A percentile compares a stretch with the other conserved stretches of the same genome.
Conservation (phyloP, 805 yeast species). For the Wickerhamiella hasegawae region DNA sequence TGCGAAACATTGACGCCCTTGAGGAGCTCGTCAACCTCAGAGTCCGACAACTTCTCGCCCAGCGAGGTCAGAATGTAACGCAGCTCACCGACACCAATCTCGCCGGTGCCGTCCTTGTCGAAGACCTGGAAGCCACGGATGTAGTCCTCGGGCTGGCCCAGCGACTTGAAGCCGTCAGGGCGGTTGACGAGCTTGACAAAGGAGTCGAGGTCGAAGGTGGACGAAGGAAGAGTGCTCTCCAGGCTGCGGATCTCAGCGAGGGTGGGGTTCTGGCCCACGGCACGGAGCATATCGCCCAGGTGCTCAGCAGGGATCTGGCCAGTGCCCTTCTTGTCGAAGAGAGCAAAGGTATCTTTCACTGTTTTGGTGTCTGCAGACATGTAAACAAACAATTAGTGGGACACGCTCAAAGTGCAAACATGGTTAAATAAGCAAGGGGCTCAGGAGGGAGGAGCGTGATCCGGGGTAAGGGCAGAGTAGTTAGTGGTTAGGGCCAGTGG, state of each 20-base stretch:
- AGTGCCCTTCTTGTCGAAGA: slow-evolving; percentile 90
- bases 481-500: too few relatives aligned
- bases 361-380: slow-evolving; percentile 25
- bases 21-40: slow-evolving; percentile 88
- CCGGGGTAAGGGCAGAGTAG: too few relatives aligned
- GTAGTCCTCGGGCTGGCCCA: slow-evolving; percentile 85
- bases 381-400: too few relatives aligned
- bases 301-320: slow-evolving; percentile 75
- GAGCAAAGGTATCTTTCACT: slow-evolving; percentile 85
- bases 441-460: too few relatives aligned
- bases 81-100: slow-evolving; percentile 92
- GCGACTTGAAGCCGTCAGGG: slow-evolving; percentile 65
- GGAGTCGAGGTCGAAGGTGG: slow-evolving; percentile 50
- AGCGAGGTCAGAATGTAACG: slow-evolving; percentile 87
- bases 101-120: slow-evolving; percentile 90
- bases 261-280: slow-evolving; percentile 97
- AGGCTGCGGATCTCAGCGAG: slow-evolving; percentile 63
- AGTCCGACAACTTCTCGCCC: slow-evolving; percentile 82
- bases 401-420: too few relatives aligned
- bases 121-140: slow-evolving; percentile 93
- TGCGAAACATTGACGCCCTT: slow-evolving; percentile 89
- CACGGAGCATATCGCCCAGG: slow-evolving; percentile 85
- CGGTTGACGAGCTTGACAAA: slow-evolving; percentile 64
- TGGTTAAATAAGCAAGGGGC: too few relatives aligned
- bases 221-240: slow-evolving; percentile 26